Evolutionary conservation across 176 grass and related monocot species (phyloP).

Genomic region (Tuctoria greenei): DNA sequence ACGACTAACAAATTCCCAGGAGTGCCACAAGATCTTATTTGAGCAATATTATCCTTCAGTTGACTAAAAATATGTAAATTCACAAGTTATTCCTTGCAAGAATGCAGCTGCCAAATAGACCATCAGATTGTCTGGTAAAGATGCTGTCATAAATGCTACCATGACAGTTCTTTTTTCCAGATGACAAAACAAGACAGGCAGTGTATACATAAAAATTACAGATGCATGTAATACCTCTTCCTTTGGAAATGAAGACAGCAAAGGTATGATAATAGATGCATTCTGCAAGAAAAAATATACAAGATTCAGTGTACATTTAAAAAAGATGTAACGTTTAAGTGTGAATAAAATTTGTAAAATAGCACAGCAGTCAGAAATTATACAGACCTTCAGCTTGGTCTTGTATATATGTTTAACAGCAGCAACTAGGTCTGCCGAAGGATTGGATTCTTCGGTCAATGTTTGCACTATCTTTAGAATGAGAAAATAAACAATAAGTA

Average conservation of each 20-base stretch:
- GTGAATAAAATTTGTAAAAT: background rate
- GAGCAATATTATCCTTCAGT: background rate
- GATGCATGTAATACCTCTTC: conserved; percentile 79
- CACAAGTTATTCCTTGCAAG: background rate
- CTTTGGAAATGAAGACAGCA: conserved; percentile 90
- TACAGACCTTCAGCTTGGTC: conserved; percentile 88
- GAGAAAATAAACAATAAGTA: conserved; percentile 30
- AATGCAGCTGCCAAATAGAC: background rate
- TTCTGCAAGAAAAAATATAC: conserved; percentile 54
- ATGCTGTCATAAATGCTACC: conserved; percentile 21
- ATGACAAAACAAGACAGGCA: conserved; percentile 20
- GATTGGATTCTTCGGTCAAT: conserved; percentile 83
- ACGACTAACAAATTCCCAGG: background rate
- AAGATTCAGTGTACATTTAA: conserved; percentile 10
- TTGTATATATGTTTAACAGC: conserved; percentile 91
- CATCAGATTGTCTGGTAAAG: background rate
- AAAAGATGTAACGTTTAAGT: conserved; percentile 1
- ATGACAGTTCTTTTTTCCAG: conserved; percentile 7
- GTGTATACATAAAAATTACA: conserved; percentile 3
- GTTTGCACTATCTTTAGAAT: conserved; percentile 78
- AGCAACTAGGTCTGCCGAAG: conserved; percentile 69
- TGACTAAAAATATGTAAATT: background rate
- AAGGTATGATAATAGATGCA: conserved; percentile 91
- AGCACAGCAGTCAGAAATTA: conserved; percentile 17
- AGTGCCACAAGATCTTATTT: background rate